A percentile compares a stretch with the other conserved stretches of the same genome.
Evolutionary conservation across 164 flowering plant genomes (phyloP).

Genomic region (Vitis rupestris): DNA sequence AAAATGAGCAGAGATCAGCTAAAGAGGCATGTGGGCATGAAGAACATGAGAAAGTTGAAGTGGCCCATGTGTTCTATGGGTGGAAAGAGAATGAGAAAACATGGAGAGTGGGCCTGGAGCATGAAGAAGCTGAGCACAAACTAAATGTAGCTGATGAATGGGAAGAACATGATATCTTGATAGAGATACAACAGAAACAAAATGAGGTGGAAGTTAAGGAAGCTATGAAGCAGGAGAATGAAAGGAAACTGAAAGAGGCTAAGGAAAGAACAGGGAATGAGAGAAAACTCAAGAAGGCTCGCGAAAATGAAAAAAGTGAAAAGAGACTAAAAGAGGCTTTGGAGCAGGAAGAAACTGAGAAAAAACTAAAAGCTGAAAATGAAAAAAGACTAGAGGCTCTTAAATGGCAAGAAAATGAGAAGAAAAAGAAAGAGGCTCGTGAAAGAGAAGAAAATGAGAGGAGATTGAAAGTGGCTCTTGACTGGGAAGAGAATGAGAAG

Average conservation of each 20-base stretch:
- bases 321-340: conserved; percentile 5
- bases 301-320: conserved; percentile 10
- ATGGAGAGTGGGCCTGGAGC: conserved; percentile 3
- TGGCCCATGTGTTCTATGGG: conserved; percentile 13
- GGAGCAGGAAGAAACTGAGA: conserved; percentile 20
- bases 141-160: conserved; percentile 9
- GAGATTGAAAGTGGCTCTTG: conserved; percentile 9
- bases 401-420: conserved; percentile 19
- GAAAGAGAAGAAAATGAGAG: conserved; percentile 19
- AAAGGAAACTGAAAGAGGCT: conserved; percentile 13
- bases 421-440: conserved; percentile 16
- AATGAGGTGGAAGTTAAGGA: conserved; percentile 11
- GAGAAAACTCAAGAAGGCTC: conserved; percentile 11
- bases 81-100: conserved; percentile 17
- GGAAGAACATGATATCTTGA: background rate
- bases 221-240: conserved; percentile 13
- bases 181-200: too few relatives aligned
- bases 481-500: conserved; percentile 25
- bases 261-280: conserved; percentile 18
- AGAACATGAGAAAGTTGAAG: conserved; percentile 25
- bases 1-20: conserved; percentile 13
- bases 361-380: background rate
- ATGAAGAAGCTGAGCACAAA: conserved; percentile 15
- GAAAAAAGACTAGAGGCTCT: background rate
- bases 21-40: conserved; percentile 15